phyloP scores from a whole-genome alignment of 495 filamentous ascomycete species.

The Rusavskia elegans region DNA sequence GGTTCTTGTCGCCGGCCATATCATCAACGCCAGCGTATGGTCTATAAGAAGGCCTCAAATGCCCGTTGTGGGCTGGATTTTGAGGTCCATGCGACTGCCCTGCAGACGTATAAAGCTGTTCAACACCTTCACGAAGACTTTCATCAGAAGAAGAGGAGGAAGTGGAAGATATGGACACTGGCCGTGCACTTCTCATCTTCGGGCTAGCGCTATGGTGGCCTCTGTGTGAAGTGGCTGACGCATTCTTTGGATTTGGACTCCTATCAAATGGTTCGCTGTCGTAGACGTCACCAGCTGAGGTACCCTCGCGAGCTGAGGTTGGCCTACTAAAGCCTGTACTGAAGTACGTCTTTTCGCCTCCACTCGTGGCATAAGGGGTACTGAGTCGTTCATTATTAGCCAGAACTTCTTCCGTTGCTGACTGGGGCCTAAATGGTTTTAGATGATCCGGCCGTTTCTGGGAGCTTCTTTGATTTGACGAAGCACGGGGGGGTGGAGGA shows the following conservation, averaged over 20 bases:
- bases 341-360: constrained; percentile 54
- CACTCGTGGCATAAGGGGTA: constrained; percentile 50
- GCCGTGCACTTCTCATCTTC: not conserved
- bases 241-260: constrained; percentile 5
- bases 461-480: constrained; percentile 8
- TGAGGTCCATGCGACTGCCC: not conserved
- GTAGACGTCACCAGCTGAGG: not conserved
- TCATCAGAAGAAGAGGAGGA: constrained; percentile 13
- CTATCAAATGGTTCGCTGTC: constrained; percentile 3
- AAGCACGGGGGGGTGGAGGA: constrained; percentile 2
- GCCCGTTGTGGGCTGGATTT: not conserved
- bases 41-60: constrained; percentile 6
- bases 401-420: constrained; percentile 5
- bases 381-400: constrained; percentile 34
- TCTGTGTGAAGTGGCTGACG: constrained; percentile 3
- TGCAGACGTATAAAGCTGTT: not conserved
- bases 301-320: not conserved
- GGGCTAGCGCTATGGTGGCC: constrained; percentile 5
- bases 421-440: constrained; percentile 1
- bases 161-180: constrained; percentile 1
- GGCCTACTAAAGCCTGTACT: not conserved
- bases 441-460: constrained; percentile 6
- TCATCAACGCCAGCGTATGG: constrained; percentile 6
- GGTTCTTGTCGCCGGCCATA: not conserved
- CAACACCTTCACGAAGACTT: not conserved